Conservation (phyloP, 176 grass and related monocot genomes). For the Musa troglodytarum region DNA sequence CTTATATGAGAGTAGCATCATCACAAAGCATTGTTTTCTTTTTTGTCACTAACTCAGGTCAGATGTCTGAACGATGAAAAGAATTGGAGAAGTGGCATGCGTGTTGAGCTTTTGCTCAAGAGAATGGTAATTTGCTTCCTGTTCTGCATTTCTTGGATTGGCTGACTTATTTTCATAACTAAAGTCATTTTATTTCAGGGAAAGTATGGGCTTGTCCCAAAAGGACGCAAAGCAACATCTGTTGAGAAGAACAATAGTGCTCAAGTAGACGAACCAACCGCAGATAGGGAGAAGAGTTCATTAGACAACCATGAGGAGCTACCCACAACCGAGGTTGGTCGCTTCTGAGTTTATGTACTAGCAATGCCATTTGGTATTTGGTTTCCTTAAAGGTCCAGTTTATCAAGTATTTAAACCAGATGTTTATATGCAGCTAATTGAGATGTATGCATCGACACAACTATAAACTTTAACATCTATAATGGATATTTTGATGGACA, state of each 20-base stretch:
- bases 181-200: not conserved
- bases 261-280: conserved; percentile 17
- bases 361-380: not conserved
- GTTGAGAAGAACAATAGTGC: conserved; percentile 26
- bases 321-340: not conserved
- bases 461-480: too few species aligned
- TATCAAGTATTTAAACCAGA: too few species aligned
- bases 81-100: conserved; percentile 90
- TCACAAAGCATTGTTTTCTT: conserved; percentile 10
- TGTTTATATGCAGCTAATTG: too few species aligned
- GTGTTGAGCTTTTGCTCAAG: conserved; percentile 68
- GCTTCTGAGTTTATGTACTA: not conserved
- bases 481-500: too few species aligned
- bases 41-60: conserved; percentile 41
- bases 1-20: conserved; percentile 1
- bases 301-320: conserved; percentile 24
- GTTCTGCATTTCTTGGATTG: not conserved
- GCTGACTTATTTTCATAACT: not conserved
- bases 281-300: conserved; percentile 29
- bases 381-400: not conserved
- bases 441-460: too few species aligned
- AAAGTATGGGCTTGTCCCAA: conserved; percentile 19
- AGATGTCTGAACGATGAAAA: conserved; percentile 55
- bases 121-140: conserved; percentile 27
- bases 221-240: conserved; percentile 26